phyloP scores from a whole-genome alignment of 2,329 filamentous ascomycete species.

The Epichloe sylvatica region DNA sequence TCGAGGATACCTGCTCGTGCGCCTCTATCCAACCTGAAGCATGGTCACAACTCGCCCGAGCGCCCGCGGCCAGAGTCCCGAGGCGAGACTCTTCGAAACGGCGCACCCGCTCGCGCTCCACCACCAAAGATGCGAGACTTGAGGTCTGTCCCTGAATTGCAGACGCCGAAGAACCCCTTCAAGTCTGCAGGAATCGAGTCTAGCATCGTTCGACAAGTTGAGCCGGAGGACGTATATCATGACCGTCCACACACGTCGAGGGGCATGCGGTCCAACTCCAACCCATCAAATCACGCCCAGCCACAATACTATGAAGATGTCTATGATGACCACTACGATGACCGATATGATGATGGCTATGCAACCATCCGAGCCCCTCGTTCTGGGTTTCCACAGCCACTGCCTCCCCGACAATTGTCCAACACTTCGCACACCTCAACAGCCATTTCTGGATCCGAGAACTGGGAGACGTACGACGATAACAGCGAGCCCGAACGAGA shows the following conservation, averaged over 20 bases:
- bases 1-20: constrained; percentile 53
- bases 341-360: constrained; percentile 20
- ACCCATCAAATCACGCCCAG: constrained; percentile 20
- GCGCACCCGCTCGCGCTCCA: constrained; percentile 50
- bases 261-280: constrained; percentile 27
- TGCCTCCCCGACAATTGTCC: constrained; percentile 47
- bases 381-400: constrained; percentile 27
- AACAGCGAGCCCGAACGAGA: constrained; percentile 64
- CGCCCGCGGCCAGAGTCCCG: constrained; percentile 36
- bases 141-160: constrained; percentile 34
- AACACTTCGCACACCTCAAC: constrained; percentile 61
- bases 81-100: constrained; percentile 35
- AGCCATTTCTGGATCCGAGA: constrained; percentile 70
- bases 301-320: constrained; percentile 24
- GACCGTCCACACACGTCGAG: constrained; percentile 33
- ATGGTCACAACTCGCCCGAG: constrained; percentile 71
- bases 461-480: constrained; percentile 95
- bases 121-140: constrained; percentile 91
- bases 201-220: constrained; percentile 44
- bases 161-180: constrained; percentile 35
- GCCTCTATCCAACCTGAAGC: constrained; percentile 53
- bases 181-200: constrained; percentile 33
- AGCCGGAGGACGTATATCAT: constrained; percentile 78
- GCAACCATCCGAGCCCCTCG: constrained; percentile 25
- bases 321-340: constrained; percentile 17